A percentile compares a stretch with the other conserved stretches of the same genome.
These are phyloP conservation scores for Carex scoparia DNA, from an alignment of 176 grass and related monocot genomes.

Conservation along the genomic window DNA sequence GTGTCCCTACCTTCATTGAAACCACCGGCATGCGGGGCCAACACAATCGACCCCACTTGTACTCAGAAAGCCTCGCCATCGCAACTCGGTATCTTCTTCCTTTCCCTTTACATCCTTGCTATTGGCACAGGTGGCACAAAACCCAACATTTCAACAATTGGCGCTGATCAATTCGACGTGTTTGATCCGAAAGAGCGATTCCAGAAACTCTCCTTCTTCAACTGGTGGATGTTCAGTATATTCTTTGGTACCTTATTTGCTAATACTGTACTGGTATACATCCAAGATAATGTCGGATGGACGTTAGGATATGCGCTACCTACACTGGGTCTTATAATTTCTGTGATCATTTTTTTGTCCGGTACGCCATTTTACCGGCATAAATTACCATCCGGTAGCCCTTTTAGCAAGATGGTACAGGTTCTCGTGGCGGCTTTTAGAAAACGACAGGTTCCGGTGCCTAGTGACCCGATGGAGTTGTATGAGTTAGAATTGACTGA, in stretches of 20 bases:
- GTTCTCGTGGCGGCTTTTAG: conserved; percentile 49
- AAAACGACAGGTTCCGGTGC: conserved; percentile 30
- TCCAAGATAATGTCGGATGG: conserved; percentile 91
- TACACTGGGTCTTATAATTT: conserved; percentile 60
- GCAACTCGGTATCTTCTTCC: conserved; percentile 80
- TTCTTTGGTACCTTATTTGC: conserved; percentile 91
- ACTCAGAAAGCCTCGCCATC: conserved; percentile 34
- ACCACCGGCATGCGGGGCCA: conserved; percentile 47
- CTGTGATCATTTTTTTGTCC: conserved; percentile 54
- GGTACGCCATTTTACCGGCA: conserved; percentile 84
- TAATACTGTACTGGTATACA: conserved; percentile 67
- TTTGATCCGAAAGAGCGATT: conserved; percentile 48
- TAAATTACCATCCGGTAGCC: conserved; percentile 58
- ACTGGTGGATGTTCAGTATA: conserved; percentile 99
- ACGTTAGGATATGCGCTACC: conserved; percentile 71
- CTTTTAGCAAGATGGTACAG: conserved; percentile 66
- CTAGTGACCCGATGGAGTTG: conserved; percentile 48
- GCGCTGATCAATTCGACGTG: conserved; percentile 88
- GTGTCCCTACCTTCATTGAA: conserved; percentile 70
- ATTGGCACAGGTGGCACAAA: conserved; percentile 87
- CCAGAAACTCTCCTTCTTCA: conserved; percentile 98
- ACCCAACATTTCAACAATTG: conserved; percentile 96
- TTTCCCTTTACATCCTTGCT: conserved; percentile 64
- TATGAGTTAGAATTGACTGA: conserved; percentile 48
- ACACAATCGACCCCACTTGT: conserved; percentile 43